Evolutionary conservation across 139 green algal species (phyloP).

Genomic region (Closterium sp.): DNA sequence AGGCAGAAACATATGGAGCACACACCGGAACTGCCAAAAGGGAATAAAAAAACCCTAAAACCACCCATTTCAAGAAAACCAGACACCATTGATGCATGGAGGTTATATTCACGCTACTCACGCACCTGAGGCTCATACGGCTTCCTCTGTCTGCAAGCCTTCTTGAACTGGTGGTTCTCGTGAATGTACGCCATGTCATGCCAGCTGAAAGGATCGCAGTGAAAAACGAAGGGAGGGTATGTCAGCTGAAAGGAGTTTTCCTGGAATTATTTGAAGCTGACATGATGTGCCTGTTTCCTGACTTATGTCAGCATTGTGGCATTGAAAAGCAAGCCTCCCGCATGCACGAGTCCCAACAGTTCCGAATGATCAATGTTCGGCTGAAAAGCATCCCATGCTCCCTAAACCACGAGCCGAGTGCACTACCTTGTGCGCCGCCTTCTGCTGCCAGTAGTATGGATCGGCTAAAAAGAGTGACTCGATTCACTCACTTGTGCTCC

Average conservation of each 20-base stretch:
- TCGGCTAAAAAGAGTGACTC: background rate
- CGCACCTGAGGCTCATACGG: conserved; percentile 18
- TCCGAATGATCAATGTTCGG: background rate
- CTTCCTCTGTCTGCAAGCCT: conserved; percentile 11
- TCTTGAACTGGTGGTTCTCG: conserved; percentile 37
- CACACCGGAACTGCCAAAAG: background rate
- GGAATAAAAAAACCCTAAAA: background rate
- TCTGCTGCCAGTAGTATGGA: conserved; percentile 17
- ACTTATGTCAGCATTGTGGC: background rate
- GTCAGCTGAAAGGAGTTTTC: background rate
- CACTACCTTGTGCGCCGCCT: background rate
- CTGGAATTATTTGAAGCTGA: background rate
- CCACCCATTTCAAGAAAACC: background rate
- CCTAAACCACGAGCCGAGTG: background rate
- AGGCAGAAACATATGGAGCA: background rate
- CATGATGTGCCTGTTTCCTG: background rate
- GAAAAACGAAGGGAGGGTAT: background rate
- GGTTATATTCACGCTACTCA: background rate
- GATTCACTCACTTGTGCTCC: conserved; percentile 3
- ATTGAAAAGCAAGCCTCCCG: too few species aligned
- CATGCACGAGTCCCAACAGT: background rate
- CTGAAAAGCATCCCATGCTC: background rate
- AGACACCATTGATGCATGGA: background rate
- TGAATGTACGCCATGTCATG: conserved; percentile 27
- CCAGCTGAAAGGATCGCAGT: conserved; percentile 12